Evolutionary conservation across 78 protist species (phyloP), one percentile per base, ranked within the genome.

Genomic region (Dictyostelium purpureum): DNA sequence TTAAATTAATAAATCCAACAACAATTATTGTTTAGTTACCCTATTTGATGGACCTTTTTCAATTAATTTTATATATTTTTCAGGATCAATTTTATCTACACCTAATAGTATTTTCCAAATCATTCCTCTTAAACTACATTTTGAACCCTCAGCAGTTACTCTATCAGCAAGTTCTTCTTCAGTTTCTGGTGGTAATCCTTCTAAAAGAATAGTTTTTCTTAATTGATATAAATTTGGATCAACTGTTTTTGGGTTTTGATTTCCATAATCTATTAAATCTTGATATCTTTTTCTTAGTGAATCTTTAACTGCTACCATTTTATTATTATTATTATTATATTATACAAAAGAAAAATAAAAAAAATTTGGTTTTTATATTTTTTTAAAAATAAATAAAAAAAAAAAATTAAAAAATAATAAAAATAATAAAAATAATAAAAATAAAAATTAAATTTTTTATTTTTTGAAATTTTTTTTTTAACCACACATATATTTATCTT

Each of bases 101-200:
- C 93, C 93, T 19, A 87, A 52, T 40, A 87, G 26, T 33, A 87
- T 59, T 51, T 87, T 87, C 93, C 93, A 87, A 65, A 87, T 49
- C 71, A 75, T 33, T 24, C 83, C 93, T 63, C 93, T 43, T 38
- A 87, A 35, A 52, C 77, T 57, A 66, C 93, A 87, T 28, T 54
- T 67, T 70, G 78, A 28, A 11, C 40, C 49, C 24, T 26, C 66
- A 14, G 33, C 47, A 56, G 47, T 70, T 42, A 56, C 45, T 70
- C 90, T 82, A 42, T 82, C 79, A 9, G 33, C 40, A 18, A 56
- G 51, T 11, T 82, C 90, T 10, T 82, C 79, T 18, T 82, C 90
- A 0, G 80, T 61, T 51, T 82, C 90, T 2, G 69, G 74, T 35
- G 90, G 90, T 31, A 82, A 70, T 2, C 90, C 90, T 9, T 82